These are phyloP conservation scores for Ogataea paraovalis DNA, from an alignment of 805 yeast species.

Conservation along the genomic window DNA sequence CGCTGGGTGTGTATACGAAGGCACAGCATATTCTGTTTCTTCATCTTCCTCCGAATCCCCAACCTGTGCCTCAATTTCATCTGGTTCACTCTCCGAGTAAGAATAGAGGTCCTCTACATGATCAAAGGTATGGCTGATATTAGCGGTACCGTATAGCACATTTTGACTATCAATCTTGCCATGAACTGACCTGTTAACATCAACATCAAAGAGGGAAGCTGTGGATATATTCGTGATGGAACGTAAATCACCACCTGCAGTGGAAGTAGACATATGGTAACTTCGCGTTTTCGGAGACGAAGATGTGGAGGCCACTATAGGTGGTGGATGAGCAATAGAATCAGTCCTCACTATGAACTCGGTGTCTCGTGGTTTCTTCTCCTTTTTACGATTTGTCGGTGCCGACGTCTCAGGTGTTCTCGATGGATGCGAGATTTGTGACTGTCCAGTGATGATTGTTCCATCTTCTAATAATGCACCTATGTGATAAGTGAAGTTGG, in stretches of 20 bases:
- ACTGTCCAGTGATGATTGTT: constrained; percentile 77
- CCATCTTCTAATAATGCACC: constrained; percentile 73
- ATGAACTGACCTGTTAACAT: not conserved
- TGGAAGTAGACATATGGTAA: not conserved
- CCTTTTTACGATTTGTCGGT: not conserved
- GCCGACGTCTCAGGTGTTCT: not conserved
- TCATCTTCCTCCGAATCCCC: constrained; percentile 27
- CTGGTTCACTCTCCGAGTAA: constrained; percentile 2
- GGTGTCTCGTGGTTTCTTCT: not conserved
- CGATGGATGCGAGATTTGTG: constrained; percentile 89
- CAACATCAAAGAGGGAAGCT: constrained; percentile 3
- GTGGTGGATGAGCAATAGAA: constrained; percentile 18
- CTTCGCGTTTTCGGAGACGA: constrained; percentile 10
- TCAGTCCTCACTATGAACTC: constrained; percentile 13
- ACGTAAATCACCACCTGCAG: not conserved
- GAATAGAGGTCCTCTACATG: not conserved
- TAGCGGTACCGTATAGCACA: constrained; percentile 17
- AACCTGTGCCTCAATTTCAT: constrained; percentile 4
- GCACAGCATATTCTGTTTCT: constrained; percentile 53
- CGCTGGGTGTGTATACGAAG: constrained; percentile 76
- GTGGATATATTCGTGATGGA: constrained; percentile 2
- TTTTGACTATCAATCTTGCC: constrained; percentile 15
- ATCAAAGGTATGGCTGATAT: constrained; percentile 1
- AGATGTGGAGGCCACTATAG: constrained; percentile 15
- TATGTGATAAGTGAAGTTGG: constrained; percentile 82